phyloP scores from a whole-genome alignment of 495 filamentous ascomycete species.

The Beverwykella pulmonaria region DNA sequence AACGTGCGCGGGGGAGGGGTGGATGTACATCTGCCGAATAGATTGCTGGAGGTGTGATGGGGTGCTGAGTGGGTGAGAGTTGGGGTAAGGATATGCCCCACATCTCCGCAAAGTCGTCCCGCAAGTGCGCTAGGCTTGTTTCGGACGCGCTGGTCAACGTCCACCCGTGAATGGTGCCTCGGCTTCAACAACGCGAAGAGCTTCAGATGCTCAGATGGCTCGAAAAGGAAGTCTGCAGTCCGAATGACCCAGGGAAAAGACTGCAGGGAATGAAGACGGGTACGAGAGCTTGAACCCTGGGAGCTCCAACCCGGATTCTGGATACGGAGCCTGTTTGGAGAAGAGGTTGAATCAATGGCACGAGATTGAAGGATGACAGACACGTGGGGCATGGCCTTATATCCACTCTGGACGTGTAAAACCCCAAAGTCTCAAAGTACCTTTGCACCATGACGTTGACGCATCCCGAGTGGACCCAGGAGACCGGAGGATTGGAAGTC shows the following conservation, averaged over 20 bases:
- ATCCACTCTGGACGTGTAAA: not conserved
- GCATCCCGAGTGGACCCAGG: slow-evolving; percentile 37
- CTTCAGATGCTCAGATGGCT: not conserved
- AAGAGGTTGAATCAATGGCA: not conserved
- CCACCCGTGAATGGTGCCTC: not conserved
- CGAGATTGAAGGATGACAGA: not conserved
- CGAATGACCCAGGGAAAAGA: not conserved
- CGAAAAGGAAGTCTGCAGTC: not conserved
- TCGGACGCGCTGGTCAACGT: not conserved
- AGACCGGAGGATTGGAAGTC: slow-evolving; percentile 39
- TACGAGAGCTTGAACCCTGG: not conserved
- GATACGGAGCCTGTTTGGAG: not conserved
- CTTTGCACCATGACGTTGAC: slow-evolving; percentile 8
- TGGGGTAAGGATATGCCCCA: slow-evolving; percentile 7
- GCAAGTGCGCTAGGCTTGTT: not conserved
- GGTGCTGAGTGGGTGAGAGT: not conserved
- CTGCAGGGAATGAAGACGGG: not conserved
- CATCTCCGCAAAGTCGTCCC: slow-evolving; percentile 15
- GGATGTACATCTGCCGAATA: slow-evolving; percentile 33
- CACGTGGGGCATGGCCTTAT: slow-evolving; percentile 3
- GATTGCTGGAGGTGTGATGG: slow-evolving; percentile 12
- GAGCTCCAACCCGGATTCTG: not conserved
- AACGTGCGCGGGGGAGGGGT: slow-evolving; percentile 13
- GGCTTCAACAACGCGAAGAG: not conserved
- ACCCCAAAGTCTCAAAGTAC: not conserved